Evolutionary conservation across 805 yeast species (phyloP).

Genomic region (Jamesozyma spencerorum): DNA sequence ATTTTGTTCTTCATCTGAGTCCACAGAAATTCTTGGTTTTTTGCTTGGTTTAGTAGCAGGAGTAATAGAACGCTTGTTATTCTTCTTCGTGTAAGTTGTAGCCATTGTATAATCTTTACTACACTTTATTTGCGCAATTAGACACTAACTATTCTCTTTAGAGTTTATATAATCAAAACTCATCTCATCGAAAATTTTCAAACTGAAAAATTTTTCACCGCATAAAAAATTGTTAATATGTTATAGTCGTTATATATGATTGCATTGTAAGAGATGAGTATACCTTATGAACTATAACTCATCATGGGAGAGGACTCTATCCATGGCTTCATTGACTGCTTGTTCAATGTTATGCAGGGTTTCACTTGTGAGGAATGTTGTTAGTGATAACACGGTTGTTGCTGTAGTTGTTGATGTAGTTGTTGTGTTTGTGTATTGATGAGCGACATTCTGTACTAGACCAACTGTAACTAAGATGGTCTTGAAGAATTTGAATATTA

Average conservation of each 20-base stretch:
- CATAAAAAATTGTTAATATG: background rate
- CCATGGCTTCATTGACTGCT: constrained; percentile 23
- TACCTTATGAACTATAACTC: constrained; percentile 8
- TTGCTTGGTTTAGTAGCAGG: constrained; percentile 13
- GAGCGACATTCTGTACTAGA: constrained; percentile 10
- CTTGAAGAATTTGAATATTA: constrained; percentile 32
- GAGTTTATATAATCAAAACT: no score
- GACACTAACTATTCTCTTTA: background rate
- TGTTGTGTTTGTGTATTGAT: background rate
- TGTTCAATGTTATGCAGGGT: constrained; percentile 7
- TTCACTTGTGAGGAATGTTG: background rate
- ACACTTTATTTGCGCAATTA: background rate
- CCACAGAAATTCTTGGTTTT: constrained; percentile 28
- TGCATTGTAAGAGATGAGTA: background rate
- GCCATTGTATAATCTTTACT: constrained; percentile 10
- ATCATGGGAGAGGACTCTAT: constrained; percentile 19
- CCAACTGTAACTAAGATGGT: constrained; percentile 23
- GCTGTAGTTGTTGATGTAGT: constrained; percentile 3
- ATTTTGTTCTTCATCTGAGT: constrained; percentile 17
- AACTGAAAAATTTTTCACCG: background rate
- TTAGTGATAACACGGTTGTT: background rate
- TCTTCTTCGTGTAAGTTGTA: constrained; percentile 11
- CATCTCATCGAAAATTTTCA: constrained; percentile 5
- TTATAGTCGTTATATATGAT: background rate
- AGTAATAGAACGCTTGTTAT: constrained; percentile 9